Conservation (phyloP, 306 rosid species). For the Acmispon strigosus region DNA sequence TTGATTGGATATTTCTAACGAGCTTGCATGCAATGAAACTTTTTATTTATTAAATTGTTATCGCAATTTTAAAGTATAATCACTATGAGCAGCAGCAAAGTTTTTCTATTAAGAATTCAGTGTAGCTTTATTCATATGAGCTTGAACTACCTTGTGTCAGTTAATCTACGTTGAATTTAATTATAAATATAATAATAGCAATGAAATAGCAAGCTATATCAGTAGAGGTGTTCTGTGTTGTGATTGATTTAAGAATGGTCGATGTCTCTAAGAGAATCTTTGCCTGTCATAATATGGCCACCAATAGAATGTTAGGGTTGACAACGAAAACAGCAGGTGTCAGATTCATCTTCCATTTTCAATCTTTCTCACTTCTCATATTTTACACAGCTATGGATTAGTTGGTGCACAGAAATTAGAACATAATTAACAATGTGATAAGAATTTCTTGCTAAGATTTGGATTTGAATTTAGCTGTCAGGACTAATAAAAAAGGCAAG, state of each 20-base stretch:
- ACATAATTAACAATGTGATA: not conserved
- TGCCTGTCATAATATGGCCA: slow-evolving; percentile 54
- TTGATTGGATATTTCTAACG: not conserved
- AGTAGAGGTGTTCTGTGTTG: not conserved
- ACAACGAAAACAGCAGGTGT: slow-evolving; percentile 40
- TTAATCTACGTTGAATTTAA: too few relatives aligned
- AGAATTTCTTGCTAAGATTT: slow-evolving; percentile 15
- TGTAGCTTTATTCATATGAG: too few relatives aligned
- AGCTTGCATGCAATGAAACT: not conserved
- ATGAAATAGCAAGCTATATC: not conserved
- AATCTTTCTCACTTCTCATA: slow-evolving; percentile 15
- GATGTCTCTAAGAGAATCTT: slow-evolving; percentile 50
- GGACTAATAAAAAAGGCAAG: not conserved
- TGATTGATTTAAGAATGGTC: slow-evolving; percentile 50
- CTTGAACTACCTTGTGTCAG: too few relatives aligned
- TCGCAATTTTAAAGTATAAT: too few relatives aligned
- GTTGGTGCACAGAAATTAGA: slow-evolving; percentile 9
- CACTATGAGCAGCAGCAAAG: too few relatives aligned
- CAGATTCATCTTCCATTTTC: slow-evolving; percentile 38
- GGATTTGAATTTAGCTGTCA: slow-evolving; percentile 4
- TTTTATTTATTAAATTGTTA: too few relatives aligned
- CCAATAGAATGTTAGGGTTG: slow-evolving; percentile 50
- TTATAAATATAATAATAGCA: too few relatives aligned
- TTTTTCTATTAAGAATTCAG: too few relatives aligned
- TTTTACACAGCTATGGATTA: slow-evolving; percentile 23